These are phyloP conservation scores for Cercospora nicotianae DNA, from an alignment of 2,329 filamentous ascomycete genomes.

Conservation along the genomic window DNA sequence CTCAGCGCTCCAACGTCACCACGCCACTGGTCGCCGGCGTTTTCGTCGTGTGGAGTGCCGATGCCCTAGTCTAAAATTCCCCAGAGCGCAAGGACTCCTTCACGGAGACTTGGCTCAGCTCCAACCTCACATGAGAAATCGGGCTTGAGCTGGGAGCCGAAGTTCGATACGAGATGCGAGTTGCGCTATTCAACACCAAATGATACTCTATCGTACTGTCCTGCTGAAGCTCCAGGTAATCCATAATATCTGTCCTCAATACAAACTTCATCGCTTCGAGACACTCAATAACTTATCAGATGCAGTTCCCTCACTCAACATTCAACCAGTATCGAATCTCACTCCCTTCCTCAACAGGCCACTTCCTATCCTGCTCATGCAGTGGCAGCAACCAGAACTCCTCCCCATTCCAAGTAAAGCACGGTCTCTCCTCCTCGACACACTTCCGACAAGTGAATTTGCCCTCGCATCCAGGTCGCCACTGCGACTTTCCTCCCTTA, in stretches of 20 bases:
- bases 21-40: background rate
- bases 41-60: background rate
- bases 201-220: background rate
- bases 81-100: background rate
- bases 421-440: constrained; percentile 25
- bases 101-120: background rate
- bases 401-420: constrained; percentile 29
- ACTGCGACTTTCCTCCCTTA: constrained; percentile 22
- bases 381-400: constrained; percentile 34
- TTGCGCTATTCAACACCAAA: background rate
- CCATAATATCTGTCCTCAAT: background rate
- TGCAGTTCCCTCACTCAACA: constrained; percentile 15
- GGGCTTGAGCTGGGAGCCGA: background rate
- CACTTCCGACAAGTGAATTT: constrained; percentile 33
- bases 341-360: constrained; percentile 22
- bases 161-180: background rate
- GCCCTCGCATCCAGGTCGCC: constrained; percentile 28
- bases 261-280: background rate
- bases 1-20: background rate
- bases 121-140: background rate
- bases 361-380: constrained; percentile 30
- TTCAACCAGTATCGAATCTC: constrained; percentile 34
- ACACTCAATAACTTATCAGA: background rate
- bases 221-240: background rate
- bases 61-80: background rate